These are phyloP conservation scores for Elaeis guineensis DNA, from an alignment of 176 grass and related monocot species.

Conservation along the genomic window DNA sequence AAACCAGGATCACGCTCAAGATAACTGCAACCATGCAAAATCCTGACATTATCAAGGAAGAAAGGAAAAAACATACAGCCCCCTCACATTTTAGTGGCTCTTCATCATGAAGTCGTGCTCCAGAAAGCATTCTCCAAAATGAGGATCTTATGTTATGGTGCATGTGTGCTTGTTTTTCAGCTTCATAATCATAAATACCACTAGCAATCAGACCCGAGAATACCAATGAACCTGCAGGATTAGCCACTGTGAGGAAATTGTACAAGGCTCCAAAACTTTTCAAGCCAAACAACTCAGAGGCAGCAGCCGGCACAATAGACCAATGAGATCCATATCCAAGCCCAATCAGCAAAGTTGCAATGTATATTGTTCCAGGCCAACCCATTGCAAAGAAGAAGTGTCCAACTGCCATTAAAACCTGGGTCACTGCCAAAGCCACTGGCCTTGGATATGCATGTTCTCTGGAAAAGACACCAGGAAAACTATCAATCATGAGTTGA, in stretches of 20 bases:
- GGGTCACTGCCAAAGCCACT: not conserved
- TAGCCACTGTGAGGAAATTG: slow-evolving; percentile 5
- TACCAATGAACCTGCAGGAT: slow-evolving; percentile 1
- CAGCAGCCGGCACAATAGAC: not conserved
- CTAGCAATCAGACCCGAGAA: not conserved
- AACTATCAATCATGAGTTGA: too few relatives aligned
- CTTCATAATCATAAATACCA: slow-evolving; percentile 4
- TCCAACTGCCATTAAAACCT: slow-evolving; percentile 1
- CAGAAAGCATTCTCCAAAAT: not conserved
- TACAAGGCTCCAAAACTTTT: slow-evolving; percentile 5
- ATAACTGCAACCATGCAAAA: not conserved
- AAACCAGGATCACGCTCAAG: slow-evolving; percentile 7
- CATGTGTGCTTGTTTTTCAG: not conserved
- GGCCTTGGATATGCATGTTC: slow-evolving; percentile 1
- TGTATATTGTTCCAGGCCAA: slow-evolving; percentile 2
- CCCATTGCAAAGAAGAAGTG: not conserved
- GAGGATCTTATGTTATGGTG: not conserved
- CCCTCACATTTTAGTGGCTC: slow-evolving; percentile 1
- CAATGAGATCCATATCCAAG: not conserved
- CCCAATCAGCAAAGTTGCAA: not conserved
- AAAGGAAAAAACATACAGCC: slow-evolving; percentile 6
- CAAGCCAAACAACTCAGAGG: slow-evolving; percentile 6
- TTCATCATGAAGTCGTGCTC: not conserved
- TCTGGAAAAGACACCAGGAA: not conserved
- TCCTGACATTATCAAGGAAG: slow-evolving; percentile 3